phyloP scores from a whole-genome alignment of 1,284 basidiomycete species.

The Melampsora larici-populina region DNA sequence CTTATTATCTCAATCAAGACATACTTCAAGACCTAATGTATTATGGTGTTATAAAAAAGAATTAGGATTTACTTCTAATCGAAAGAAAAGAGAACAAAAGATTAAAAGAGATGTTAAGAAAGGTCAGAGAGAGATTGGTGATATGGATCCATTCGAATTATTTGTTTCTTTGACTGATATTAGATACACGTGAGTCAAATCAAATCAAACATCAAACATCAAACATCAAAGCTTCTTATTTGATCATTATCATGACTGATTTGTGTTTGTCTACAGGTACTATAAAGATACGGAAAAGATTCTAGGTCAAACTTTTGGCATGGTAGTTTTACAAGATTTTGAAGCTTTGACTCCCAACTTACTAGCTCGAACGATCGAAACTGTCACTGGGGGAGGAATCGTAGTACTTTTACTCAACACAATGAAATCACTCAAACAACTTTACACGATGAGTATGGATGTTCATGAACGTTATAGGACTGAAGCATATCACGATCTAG shows the following conservation, averaged over 20 bases:
- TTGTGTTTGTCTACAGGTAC: slow-evolving; percentile 58
- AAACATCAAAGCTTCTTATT: no score
- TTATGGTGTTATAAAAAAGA: slow-evolving; percentile 53
- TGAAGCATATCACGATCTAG: slow-evolving; percentile 70
- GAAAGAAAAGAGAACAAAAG: slow-evolving; percentile 92
- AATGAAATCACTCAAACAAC: slow-evolving; percentile 86
- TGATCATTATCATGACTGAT: not conserved
- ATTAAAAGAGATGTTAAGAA: slow-evolving; percentile 92
- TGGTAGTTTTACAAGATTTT: slow-evolving; percentile 96
- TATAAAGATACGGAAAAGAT: slow-evolving; percentile 95
- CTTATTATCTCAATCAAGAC: slow-evolving; percentile 49
- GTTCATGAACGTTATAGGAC: slow-evolving; percentile 83
- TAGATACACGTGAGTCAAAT: slow-evolving; percentile 62
- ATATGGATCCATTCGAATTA: slow-evolving; percentile 95
- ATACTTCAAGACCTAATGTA: slow-evolving; percentile 50
- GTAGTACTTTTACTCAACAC: slow-evolving; percentile 89
- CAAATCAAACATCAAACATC: no score
- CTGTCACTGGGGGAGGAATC: slow-evolving; percentile 93
- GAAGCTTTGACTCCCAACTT: slow-evolving; percentile 98
- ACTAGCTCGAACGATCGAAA: slow-evolving; percentile 94
- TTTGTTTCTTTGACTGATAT: slow-evolving; percentile 99
- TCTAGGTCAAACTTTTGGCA: slow-evolving; percentile 94
- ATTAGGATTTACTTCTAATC: slow-evolving; percentile 64
- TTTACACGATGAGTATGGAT: slow-evolving; percentile 97
- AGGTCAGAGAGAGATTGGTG: slow-evolving; percentile 86